Conservation (phyloP, 768 basidiomycete species). For the Kwoniella europaea region DNA sequence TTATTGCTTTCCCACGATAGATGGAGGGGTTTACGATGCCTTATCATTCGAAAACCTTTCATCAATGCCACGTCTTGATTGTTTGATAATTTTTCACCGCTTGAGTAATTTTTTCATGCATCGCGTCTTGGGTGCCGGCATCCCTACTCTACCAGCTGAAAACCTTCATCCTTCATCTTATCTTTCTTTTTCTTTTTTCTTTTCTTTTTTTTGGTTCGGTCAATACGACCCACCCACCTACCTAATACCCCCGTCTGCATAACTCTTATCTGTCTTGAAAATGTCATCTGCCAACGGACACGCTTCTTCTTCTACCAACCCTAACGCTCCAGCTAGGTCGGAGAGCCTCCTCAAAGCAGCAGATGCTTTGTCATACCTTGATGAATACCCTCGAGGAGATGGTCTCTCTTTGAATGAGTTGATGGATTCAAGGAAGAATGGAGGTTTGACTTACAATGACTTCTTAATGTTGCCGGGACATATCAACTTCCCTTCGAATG, state of each 20-base stretch:
- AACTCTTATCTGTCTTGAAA: background rate
- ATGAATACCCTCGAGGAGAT: conserved; percentile 72
- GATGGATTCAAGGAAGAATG: conserved; percentile 72
- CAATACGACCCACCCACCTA: conserved; percentile 29
- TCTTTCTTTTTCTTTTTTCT: conserved; percentile 11
- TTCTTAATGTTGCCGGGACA: conserved; percentile 92
- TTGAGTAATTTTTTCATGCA: background rate
- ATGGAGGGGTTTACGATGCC: too few species aligned
- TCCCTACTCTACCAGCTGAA: background rate
- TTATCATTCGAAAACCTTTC: background rate
- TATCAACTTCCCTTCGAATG: conserved; percentile 78
- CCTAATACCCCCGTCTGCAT: conserved; percentile 5
- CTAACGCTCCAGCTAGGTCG: conserved; percentile 38
- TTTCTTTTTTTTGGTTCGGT: conserved; percentile 18
- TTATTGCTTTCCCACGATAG: conserved; percentile 6
- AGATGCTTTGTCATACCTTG: conserved; percentile 75
- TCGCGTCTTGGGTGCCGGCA: conserved; percentile 6
- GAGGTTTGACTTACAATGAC: conserved; percentile 96
- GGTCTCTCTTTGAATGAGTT: conserved; percentile 83
- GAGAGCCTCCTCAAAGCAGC: conserved; percentile 67
- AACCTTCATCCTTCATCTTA: conserved; percentile 13
- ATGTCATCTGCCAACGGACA: conserved; percentile 41
- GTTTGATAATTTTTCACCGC: conserved; percentile 6
- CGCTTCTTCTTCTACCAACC: conserved; percentile 21
- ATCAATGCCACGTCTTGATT: background rate